Base-by-base conservation (phyloP, 495 filamentous ascomycete species). In the Aspergillus saccharolyticus region DNA sequence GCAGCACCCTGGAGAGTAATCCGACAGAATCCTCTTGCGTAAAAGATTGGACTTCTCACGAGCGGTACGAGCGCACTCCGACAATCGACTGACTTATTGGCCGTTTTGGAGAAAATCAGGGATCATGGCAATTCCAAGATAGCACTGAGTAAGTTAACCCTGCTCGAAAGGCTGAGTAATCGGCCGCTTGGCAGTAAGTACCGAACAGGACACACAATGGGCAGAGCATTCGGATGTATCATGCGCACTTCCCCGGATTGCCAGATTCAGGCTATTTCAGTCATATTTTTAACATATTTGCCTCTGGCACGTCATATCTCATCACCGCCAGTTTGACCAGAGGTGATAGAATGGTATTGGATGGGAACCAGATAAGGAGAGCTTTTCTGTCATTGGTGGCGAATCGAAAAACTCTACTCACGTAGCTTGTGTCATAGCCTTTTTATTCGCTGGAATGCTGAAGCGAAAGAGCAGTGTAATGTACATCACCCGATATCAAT, bases 221-320 rank as follows among this genome's bases (percentile, higher is more conserved):
- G 33, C 33, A 39, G 33, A 10, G 12, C 33, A 39, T 12, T 39
- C 39, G 49, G 50, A 53, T 53, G 43, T 58, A 44, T 43, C 56
- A n/a, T 50, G 21, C 33, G 18, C 16, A 44, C 30, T 44, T 15
- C 47, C 47, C 47, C 22, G 47, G 28, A 10, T 50, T 30, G 24
- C 28, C 24, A 20, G 8, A 50, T 22, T 50, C 47, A 50, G 47
- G 47, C 47, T 50, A 18, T 50, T 49, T 10, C 43, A 33, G 56
- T 50, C 20, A 45, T 33, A 49, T 49, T 49, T 50, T 16, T 49
- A 54, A 58, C 56, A 54, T 57, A 42, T 24, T 42, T 47, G 39
- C 42, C 45, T 51, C 54, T 10, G 52, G 43, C 55, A 57, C 59
- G 59, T 62, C 59, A 60, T 60, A 24, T 25, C 46, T 49, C 15